Evolutionary conservation across 768 basidiomycete genomes (phyloP), one percentile per base, ranked within the genome.

Genomic region (Boletellus sp.): DNA sequence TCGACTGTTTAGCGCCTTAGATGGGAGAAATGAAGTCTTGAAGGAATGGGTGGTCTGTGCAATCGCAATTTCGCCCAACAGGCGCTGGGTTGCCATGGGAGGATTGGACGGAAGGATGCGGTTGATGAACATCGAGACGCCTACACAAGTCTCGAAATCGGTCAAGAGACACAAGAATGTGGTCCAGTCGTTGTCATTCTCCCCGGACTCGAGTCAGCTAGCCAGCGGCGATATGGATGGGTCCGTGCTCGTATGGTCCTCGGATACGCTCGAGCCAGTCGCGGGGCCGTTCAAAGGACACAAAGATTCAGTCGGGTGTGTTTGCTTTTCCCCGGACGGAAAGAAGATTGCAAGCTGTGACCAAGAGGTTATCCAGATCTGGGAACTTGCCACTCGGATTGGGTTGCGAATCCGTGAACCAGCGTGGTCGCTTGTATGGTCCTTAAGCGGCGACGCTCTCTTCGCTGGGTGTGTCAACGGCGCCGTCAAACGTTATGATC

Each of bases 391-490:
- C 15, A 48, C 46, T 16, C 44, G 62, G 38, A 19, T 32, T 3
- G 35, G 34, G 1, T 3, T 47, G 7, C 2, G 23, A 13, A 52
- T 62, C 33, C 5, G 6, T 1, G 59, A 50, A 16, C 15, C n/a
- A 23, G 59, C 59, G 2, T 58, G 59, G 59, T 63, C 62, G 15
- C 53, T 63, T 17, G 54, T 39, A 13, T 63, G 62, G 62, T 52
- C 59, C 23, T 10, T 41, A 1, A 53, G 55, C 7, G 45, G 57
- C 31, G n/a, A 34, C 16, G n/a, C 37, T 26, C 36, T 63, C 47
- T 40, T 64, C 6, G 50, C 45, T 26, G 62, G 62, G 3, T 59
- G 59, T 23, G 15, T 55, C 13, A 39, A 56, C 6, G 62, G 62
- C 16, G 11, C 45, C 6, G 43, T 63, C 40, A 56, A 50, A 20